Base-by-base conservation (phyloP, 441 rosid species). In the Pelargonium cotyledonis region DNA sequence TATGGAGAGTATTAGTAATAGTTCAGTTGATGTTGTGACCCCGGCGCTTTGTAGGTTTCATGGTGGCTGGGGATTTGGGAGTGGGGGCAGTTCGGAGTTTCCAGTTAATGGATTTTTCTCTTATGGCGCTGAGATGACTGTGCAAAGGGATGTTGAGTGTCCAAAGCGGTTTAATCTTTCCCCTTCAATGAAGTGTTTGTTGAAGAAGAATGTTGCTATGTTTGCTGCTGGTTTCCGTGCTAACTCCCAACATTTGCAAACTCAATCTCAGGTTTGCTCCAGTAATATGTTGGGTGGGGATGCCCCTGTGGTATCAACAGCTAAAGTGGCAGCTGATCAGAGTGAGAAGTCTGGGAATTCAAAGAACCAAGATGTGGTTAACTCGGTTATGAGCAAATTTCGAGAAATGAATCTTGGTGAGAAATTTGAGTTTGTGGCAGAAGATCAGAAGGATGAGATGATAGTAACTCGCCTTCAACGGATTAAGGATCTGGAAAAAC, bases 161-260 rank as follows among this genome's bases (percentile, higher is more conserved):
- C 93, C 96, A 18, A 87, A 83, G 80, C 83, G 91, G 74, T 91
- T 94, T 79, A 86, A 91, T 80, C 96, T 91, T 63, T 85, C 97
- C 0, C 95, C 92, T 10, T 77, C 94, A 0, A 87, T 91, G 94
- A 88, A 87, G 70, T 82, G 92, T 41, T 75, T 91, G 78, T 81
- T 94, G 84, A 88, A 87, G 76, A 88, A 85, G 89, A 94, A 89
- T 70, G 97, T 86, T 67, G 90, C 95, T 14, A 84, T 85, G 55
- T 86, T 91, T 87, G 95, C 95, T 5, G 96, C 92, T 51, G 92
- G 97, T 69, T 89, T 84, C 81, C 84, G 89, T 72, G 93, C 92
- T 76, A 91, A 84, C 73, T 76, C 88, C 9, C 85, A 86, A 77
- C 87, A 84, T 66, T 74, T 76, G 79, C 82, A 78, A 68, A 31